These are phyloP conservation scores for Amanita rimosa DNA, from an alignment of 768 basidiomycete species.

Conservation along the genomic window DNA sequence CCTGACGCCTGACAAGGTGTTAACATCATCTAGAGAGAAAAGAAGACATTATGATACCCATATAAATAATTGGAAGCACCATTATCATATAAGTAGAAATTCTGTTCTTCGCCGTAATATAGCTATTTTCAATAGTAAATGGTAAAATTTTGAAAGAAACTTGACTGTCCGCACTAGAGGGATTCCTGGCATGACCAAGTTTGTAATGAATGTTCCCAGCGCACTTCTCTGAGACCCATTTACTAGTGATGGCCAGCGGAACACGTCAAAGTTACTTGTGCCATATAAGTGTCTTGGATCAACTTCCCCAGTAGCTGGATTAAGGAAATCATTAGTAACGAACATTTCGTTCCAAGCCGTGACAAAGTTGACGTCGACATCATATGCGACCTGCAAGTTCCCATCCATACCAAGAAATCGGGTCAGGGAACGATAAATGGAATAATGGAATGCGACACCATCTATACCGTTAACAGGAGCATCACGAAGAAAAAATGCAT, in stretches of 20 bases:
- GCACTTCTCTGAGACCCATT: slow-evolving; percentile 73
- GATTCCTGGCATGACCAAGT: slow-evolving; percentile 80
- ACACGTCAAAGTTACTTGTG: slow-evolving; percentile 91
- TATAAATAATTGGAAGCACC: slow-evolving; percentile 89
- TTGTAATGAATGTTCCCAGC: slow-evolving; percentile 68
- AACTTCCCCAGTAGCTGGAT: slow-evolving; percentile 46
- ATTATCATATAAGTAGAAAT: slow-evolving; percentile 79
- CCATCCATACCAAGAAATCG: slow-evolving; percentile 96
- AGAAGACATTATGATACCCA: slow-evolving; percentile 31
- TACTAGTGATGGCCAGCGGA: slow-evolving; percentile 83
- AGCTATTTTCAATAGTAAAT: slow-evolving; percentile 24
- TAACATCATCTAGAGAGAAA: neutral
- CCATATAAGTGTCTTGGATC: slow-evolving; percentile 90
- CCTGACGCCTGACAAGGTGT: slow-evolving; percentile 57
- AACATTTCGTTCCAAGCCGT: slow-evolving; percentile 91
- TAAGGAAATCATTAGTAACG: slow-evolving; percentile 78
- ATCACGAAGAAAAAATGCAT: slow-evolving; percentile 74
- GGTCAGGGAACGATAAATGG: slow-evolving; percentile 75
- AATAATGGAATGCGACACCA: slow-evolving; percentile 86
- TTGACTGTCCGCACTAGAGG: slow-evolving; percentile 41
- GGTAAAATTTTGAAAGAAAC: neutral
- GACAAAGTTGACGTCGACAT: slow-evolving; percentile 73
- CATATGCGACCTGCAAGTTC: slow-evolving; percentile 84
- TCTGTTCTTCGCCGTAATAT: slow-evolving; percentile 91
- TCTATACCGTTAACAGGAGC: slow-evolving; percentile 55